Evolutionary conservation across 164 flowering plant genomes (phyloP).

Genomic region (Stephania cephalantha): DNA sequence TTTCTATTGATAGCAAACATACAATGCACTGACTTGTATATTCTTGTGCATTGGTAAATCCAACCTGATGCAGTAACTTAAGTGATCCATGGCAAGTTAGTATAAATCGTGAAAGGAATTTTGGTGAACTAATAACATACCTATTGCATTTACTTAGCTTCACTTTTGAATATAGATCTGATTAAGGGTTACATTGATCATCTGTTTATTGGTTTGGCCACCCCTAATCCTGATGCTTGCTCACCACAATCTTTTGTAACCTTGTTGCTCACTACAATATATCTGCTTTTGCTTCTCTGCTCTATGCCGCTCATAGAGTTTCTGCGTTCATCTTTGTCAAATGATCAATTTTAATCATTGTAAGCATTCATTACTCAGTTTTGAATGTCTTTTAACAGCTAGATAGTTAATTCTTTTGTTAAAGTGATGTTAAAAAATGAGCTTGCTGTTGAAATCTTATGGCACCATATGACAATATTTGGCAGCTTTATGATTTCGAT

Average conservation of each 20-base stretch:
- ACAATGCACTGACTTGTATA: neutral
- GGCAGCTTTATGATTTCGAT: conserved; percentile 92
- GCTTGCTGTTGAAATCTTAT: neutral
- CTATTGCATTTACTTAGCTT: neutral
- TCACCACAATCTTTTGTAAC: neutral
- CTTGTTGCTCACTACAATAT: neutral
- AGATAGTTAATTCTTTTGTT: neutral
- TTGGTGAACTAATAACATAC: neutral
- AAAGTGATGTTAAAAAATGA: neutral
- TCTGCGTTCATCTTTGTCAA: neutral
- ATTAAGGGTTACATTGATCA: neutral
- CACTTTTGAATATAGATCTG: neutral
- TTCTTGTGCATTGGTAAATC: neutral
- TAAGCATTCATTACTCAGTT: neutral
- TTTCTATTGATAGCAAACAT: neutral
- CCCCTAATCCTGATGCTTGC: neutral
- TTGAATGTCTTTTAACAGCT: neutral
- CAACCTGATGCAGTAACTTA: neutral
- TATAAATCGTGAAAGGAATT: neutral
- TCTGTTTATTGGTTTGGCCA: neutral
- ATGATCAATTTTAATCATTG: neutral
- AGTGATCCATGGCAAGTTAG: neutral
- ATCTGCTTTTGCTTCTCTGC: neutral
- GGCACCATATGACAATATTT: conserved; percentile 11
- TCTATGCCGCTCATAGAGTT: neutral